phyloP scores from a whole-genome alignment of 495 filamentous ascomycete genomes.

The Penicillium dipodomyicola region DNA sequence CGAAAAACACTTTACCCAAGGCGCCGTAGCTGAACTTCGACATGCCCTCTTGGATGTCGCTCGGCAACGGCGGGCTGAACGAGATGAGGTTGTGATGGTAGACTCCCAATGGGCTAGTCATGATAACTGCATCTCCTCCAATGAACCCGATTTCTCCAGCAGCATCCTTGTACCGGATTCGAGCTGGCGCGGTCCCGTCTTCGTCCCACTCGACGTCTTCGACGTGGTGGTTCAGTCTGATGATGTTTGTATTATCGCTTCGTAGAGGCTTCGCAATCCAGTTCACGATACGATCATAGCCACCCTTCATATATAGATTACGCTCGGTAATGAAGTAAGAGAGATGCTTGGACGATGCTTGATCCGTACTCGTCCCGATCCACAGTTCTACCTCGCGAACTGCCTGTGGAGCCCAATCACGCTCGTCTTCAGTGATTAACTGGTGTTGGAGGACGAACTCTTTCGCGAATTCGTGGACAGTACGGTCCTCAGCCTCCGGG shows the following conservation, averaged over 20 bases:
- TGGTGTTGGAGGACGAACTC: constrained; percentile 25
- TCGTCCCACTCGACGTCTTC: constrained; percentile 23
- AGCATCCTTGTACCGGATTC: constrained; percentile 19
- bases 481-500: constrained; percentile 24
- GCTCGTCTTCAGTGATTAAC: constrained; percentile 28
- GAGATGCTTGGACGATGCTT: constrained; percentile 28
- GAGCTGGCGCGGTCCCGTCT: constrained; percentile 10
- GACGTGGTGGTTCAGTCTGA: constrained; percentile 23
- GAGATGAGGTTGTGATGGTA: constrained; percentile 27
- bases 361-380: constrained; percentile 22
- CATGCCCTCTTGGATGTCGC: constrained; percentile 26
- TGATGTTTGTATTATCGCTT: constrained; percentile 12
- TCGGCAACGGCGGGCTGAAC: constrained; percentile 26
- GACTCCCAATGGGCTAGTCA: constrained; percentile 23
- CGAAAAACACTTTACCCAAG: constrained; percentile 29
- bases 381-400: constrained; percentile 27
- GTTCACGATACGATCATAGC: constrained; percentile 28
- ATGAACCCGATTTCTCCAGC: constrained; percentile 8
- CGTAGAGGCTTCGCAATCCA: constrained; percentile 21
- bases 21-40: constrained; percentile 24
- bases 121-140: constrained; percentile 22
- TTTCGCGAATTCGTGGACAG: constrained; percentile 23
- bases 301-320: constrained; percentile 30
- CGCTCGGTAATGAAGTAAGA: constrained; percentile 29
- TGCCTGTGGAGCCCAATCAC: constrained; percentile 26